phyloP scores from a whole-genome alignment of 1,139 yeast species.

The Lodderomyces theae region DNA sequence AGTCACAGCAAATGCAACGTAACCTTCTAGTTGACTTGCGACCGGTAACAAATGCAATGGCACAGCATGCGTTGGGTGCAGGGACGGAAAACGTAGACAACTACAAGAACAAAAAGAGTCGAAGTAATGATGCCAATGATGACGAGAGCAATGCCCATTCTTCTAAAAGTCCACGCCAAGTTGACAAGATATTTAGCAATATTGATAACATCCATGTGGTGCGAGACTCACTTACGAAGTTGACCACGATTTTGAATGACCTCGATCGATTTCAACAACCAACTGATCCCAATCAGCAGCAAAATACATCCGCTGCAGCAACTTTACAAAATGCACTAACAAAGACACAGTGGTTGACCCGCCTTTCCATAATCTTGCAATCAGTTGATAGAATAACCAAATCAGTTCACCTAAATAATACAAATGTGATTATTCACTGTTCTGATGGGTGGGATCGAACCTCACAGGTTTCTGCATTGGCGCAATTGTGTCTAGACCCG shows the following conservation, averaged over 20 bases:
- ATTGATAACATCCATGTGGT: slow-evolving; percentile 95
- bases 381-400: slow-evolving; percentile 78
- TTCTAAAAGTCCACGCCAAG: slow-evolving; percentile 19
- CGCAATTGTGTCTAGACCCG: slow-evolving; percentile 88
- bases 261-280: slow-evolving; percentile 51
- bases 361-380: slow-evolving; percentile 64
- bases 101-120: slow-evolving; percentile 41
- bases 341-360: slow-evolving; percentile 78
- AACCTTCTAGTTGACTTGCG: slow-evolving; percentile 87
- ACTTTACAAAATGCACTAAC: slow-evolving; percentile 47
- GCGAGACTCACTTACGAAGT: slow-evolving; percentile 74
- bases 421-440: slow-evolving; percentile 86
- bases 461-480: slow-evolving; percentile 79
- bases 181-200: slow-evolving; percentile 73
- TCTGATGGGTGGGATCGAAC: slow-evolving; percentile 99
- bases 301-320: slow-evolving; percentile 18
- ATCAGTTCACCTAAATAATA: slow-evolving; percentile 75
- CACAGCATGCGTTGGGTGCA: slow-evolving; percentile 95
- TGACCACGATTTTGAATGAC: slow-evolving; percentile 62
- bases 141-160: slow-evolving; percentile 7
- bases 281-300: slow-evolving; percentile 16
- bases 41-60: slow-evolving; percentile 93
- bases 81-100: slow-evolving; percentile 93
- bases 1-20: slow-evolving; percentile 42
- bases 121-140: slow-evolving; percentile 4